Base-by-base conservation (phyloP, 1,284 basidiomycete species). In the Amylostereum chailletii region DNA sequence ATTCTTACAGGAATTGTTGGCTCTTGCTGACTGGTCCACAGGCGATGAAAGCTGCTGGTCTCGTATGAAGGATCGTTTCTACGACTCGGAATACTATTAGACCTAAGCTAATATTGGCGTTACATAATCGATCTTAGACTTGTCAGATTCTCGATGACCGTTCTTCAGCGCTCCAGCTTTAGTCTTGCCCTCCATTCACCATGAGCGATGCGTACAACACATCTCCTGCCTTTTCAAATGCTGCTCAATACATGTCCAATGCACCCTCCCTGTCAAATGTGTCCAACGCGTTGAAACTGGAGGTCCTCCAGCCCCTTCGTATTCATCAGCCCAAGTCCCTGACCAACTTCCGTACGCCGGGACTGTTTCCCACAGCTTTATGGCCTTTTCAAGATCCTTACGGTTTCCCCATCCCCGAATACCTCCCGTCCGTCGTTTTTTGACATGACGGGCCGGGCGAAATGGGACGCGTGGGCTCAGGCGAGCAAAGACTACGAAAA, bases 21-120 rank as follows among this genome's bases (percentile, higher is more conserved):
- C 10, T 44, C 36, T 32, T 41, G 37, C 27, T 42, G 34, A 54
- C 42, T 53, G 31, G 44, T 52, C 45, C 55, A 30, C 57, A 89
- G 86, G 85, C 88, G 11, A 91, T 94, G 90, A 75, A 87, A 67
- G 84, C 80, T 46, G 86, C 88, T 55, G 90, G 91, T 47, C 77
- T 92, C 57, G 84, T 75, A 51, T 92, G 83, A 48, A 45, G 10
- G 26, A 8, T 10, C 34, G 32, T 26, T 4, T 11, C 33, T 48
- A 36, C 10, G 40, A 46, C 46, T 29, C 19, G 26, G 3, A 34
- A 6, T 39, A 47, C 43, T 47, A 36, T 10, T 33, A 41, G 48
- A 36, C 45, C 47, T 44, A 5, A 38, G 52, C 42, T 33, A 36
- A 51, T 31, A 45, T 46, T 43, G 54, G 55, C 54, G 51, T 64